Base-by-base conservation (phyloP, 352 stramenopile genomes). In the Phytophthora brassicae region DNA sequence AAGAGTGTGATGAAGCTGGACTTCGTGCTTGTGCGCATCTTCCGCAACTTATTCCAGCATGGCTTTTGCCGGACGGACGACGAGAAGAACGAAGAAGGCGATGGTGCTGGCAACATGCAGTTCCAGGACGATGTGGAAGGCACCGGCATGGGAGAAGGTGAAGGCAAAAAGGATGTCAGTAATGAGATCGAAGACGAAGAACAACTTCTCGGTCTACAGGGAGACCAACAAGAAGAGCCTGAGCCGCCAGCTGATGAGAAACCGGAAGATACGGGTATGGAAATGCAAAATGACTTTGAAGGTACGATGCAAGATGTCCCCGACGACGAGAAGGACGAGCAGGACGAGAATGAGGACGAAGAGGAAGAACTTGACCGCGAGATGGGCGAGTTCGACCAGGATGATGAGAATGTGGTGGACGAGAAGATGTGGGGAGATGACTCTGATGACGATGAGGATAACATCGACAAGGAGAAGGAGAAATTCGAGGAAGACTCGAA, bases 221-320 rank as follows among this genome's bases (percentile, higher is more conserved):
- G 88, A 45, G 95, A 98, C 13, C 81, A 97, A 26, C 74, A 96
- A 36, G 62, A 87, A 41, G 81, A 98, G 22, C 65, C 89, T 28
- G 82, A 97, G 50, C 64, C 88, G 53, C 60, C 65, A 6, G 79
- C 95, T 48, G 84, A 98, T 20, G 68, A 99, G 42, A 83, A 98
- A 55, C 75, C 79, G 0, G 88, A 98, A 35, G 95, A 99, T 49
- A 98, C 97, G 48, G 98, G 98, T 12, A 88, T 99, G 60, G 98
- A 99, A 77, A 99, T 99, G 98, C 94, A 99, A 53, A 97, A 97
- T 50, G 97, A 99, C 70, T 99, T 99, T 73, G 95, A 99, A 41
- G 98, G 98, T n/a, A 96, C 98, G 19, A 98, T 99, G 81, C 97
- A 97, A 56, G 97, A 99, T 64, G 49, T 99, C 5, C 87, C 95